phyloP scores from a whole-genome alignment of 768 basidiomycete species.

The Podaxis pistillaris region DNA sequence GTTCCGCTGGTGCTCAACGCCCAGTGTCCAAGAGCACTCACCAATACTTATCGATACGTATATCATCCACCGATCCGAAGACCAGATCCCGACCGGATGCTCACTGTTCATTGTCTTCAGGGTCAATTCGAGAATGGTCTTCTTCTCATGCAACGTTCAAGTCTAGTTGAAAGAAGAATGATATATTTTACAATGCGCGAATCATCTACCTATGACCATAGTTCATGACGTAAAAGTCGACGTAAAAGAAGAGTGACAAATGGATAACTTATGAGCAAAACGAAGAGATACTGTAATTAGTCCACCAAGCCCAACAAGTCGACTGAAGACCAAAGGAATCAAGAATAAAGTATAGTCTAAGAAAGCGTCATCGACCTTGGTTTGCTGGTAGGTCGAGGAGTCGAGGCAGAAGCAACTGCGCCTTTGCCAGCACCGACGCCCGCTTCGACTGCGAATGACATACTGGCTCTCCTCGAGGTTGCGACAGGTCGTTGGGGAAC shows the following conservation, averaged over 20 bases:
- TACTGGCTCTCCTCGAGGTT: slow-evolving; percentile 11
- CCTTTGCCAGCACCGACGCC: slow-evolving; percentile 7
- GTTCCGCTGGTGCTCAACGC: no score
- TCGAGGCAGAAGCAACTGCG: not conserved
- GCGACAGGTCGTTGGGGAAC: slow-evolving; percentile 8
- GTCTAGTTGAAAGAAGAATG: not conserved
- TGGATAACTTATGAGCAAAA: slow-evolving; percentile 10
- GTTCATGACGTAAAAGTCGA: not conserved
- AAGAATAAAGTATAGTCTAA: not conserved
- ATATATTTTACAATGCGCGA: not conserved
- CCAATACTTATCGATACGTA: no score
- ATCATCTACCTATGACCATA: not conserved
- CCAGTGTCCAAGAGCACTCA: no score
- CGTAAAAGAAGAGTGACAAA: not conserved
- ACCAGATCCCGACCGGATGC: no score
- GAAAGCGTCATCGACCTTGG: slow-evolving; percentile 12
- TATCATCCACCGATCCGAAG: no score
- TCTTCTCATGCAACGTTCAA: no score
- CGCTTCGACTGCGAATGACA: slow-evolving; percentile 11
- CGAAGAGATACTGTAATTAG: not conserved
- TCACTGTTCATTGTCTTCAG: no score
- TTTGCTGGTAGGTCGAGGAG: not conserved
- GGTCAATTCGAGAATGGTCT: no score
- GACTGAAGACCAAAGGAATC: not conserved
- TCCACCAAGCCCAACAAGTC: slow-evolving; percentile 1